Base-by-base conservation (phyloP, 139 green algal species). In the Protoeuglena noctilucae region DNA sequence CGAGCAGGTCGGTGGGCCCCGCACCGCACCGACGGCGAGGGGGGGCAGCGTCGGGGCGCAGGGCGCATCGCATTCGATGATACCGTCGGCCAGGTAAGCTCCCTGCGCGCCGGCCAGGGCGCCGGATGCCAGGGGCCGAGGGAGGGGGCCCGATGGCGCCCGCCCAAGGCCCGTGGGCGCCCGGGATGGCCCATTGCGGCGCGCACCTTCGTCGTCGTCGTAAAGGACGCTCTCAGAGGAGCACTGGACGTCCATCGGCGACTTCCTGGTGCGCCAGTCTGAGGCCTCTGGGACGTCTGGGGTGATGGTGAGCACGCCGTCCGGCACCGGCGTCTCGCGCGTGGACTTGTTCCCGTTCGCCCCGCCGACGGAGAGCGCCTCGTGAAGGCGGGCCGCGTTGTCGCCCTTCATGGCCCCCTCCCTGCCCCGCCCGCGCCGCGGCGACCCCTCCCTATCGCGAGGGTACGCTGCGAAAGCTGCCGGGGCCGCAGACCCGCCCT, bases 221-320 rank as follows among this genome's bases (percentile, higher is more conserved):
- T 93, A 80, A 23, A 89, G 57, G 40, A 81, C 86, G 2, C 66
- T 74, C 2, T 73, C 85, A 26, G 67, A 76, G 1, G 73, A 70
- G 25, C 73, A 64, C 21, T 74, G 69, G 21, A 53, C 61, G 56
- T 89, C 82, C 14, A 87, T 71, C 2, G 73, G 57, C 4, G 67
- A 78, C 21, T 40, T 52, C 28, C 74, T 57, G 22, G 30, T 70
- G 14, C 76, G 59, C 75, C 77, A 85, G 48, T 89, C 79, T 2
- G 73, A 50, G n/a, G 74, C 74, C 57, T 90, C 85, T 2, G 74
- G 66, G 0, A 73, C 74, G 51, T 93, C 85, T 46, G 81, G 79
- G 2, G 82, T 89, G 12, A 82, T 62, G 17, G 80, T 79, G 6
- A 93, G 61, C 26, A 80, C 63, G 19, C 85, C 85, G 61, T 94